Conservation (phyloP, 768 basidiomycete genomes). For the Suillus bovinus region DNA sequence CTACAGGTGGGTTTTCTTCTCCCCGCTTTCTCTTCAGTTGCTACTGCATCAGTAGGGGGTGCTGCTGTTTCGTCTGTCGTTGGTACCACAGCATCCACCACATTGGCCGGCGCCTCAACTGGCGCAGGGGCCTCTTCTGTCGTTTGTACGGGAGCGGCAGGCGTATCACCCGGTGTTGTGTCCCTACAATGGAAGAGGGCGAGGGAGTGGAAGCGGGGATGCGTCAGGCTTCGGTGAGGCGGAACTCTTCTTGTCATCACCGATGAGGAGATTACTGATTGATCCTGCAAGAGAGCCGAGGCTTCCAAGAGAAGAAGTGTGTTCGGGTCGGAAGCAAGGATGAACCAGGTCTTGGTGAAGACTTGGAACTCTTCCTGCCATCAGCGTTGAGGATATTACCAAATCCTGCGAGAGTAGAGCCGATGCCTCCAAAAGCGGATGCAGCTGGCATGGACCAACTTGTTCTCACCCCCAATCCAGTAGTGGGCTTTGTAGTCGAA, state of each 20-base stretch:
- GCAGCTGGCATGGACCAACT: background rate
- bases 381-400: constrained; percentile 11
- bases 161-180: background rate
- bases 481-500: background rate
- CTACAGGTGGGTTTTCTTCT: background rate
- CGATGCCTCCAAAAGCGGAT: background rate
- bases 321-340: background rate
- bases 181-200: background rate
- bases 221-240: background rate
- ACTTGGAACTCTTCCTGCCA: background rate
- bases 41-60: background rate
- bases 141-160: background rate
- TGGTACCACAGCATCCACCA: background rate
- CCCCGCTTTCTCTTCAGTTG: constrained; percentile 1
- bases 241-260: background rate
- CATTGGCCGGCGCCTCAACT: background rate
- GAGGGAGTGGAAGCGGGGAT: constrained; percentile 2
- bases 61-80: background rate
- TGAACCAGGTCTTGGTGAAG: background rate
- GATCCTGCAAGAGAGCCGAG: constrained; percentile 1
- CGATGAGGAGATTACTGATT: constrained; percentile 12
- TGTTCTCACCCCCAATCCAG: background rate
- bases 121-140: background rate
- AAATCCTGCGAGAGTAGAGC: constrained; percentile 1
- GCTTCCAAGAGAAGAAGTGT: background rate